Conservation (phyloP, 768 basidiomycete species). For the Boletus pseudopeckii region DNA sequence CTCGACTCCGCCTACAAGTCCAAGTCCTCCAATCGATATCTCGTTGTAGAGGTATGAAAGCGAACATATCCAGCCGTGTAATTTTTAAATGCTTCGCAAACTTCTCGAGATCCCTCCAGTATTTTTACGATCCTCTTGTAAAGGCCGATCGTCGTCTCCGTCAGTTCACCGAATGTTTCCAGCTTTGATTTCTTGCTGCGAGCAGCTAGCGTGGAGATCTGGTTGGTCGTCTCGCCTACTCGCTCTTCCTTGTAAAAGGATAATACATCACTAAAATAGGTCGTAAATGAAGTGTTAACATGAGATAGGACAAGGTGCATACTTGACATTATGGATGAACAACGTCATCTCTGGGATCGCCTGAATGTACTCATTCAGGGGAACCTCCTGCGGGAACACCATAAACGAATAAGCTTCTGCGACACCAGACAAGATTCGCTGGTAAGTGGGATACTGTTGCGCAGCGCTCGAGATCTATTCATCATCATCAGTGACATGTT, state of each 20-base stretch:
- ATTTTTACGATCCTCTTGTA: conserved; percentile 26
- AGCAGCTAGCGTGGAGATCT: conserved; percentile 32
- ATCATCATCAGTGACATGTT: neutral
- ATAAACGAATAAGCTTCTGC: conserved; percentile 35
- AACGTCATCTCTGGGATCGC: conserved; percentile 36
- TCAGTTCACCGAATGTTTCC: conserved; percentile 23
- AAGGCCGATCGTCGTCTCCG: conserved; percentile 24
- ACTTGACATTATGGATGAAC: conserved; percentile 39
- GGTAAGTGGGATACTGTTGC: conserved; percentile 25
- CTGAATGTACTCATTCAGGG: conserved; percentile 35
- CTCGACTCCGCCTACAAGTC: neutral
- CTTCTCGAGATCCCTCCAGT: conserved; percentile 15
- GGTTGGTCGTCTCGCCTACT: conserved; percentile 34
- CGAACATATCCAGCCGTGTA: conserved; percentile 25
- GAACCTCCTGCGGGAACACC: conserved; percentile 34
- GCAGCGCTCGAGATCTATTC: conserved; percentile 23
- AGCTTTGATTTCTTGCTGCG: conserved; percentile 24
- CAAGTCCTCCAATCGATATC: conserved; percentile 28
- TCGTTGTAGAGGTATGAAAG: conserved; percentile 26
- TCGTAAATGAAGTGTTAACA: neutral
- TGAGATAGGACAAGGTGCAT: conserved; percentile 5
- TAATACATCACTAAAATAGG: conserved; percentile 34
- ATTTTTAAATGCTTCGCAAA: conserved; percentile 16
- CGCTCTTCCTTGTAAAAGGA: conserved; percentile 44
- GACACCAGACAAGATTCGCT: conserved; percentile 31